These are phyloP conservation scores for Paralagenidium karlingii DNA, from an alignment of 352 stramenopile species.

Conservation along the genomic window DNA sequence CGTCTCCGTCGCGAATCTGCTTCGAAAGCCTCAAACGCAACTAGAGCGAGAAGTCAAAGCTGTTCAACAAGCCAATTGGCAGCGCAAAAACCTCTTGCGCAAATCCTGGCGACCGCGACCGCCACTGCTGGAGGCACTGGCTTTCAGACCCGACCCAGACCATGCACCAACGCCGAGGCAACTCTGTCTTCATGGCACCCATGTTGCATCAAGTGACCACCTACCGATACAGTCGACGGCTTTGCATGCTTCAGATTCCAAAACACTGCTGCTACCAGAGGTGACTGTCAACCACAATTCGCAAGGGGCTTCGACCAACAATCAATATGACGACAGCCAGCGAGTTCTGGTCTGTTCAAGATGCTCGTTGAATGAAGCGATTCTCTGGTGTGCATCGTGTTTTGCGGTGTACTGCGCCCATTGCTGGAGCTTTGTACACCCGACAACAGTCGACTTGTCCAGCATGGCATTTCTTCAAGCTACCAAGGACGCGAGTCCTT, in stretches of 20 bases:
- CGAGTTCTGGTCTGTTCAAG: conserved; percentile 22
- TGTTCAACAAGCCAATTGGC: conserved; percentile 31
- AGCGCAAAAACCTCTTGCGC: conserved; percentile 34
- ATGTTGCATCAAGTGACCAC: conserved; percentile 2
- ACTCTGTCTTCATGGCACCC: conserved; percentile 1
- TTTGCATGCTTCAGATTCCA: not conserved
- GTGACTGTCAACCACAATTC: not conserved
- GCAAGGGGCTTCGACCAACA: not conserved
- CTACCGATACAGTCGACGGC: not conserved
- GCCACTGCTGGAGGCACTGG: conserved; percentile 1
- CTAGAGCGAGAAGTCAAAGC: conserved; percentile 13
- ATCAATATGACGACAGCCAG: not conserved
- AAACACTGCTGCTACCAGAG: not conserved
- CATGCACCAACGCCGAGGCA: not conserved
- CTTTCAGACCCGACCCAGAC: not conserved
- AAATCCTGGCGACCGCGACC: conserved; percentile 35
- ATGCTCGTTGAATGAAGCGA: conserved; percentile 16
- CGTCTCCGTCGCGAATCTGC: conserved; percentile 6
- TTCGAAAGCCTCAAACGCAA: conserved; percentile 10
- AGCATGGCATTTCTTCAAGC: conserved; percentile 2
- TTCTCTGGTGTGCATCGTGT: conserved; percentile 45
- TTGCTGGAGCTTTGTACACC: conserved; percentile 38
- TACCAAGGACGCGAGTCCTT: not conserved
- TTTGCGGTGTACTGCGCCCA: conserved; percentile 37
- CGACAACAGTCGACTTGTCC: conserved; percentile 25